phyloP scores from a whole-genome alignment of 495 filamentous ascomycete species.

The Penicillium soppii region DNA sequence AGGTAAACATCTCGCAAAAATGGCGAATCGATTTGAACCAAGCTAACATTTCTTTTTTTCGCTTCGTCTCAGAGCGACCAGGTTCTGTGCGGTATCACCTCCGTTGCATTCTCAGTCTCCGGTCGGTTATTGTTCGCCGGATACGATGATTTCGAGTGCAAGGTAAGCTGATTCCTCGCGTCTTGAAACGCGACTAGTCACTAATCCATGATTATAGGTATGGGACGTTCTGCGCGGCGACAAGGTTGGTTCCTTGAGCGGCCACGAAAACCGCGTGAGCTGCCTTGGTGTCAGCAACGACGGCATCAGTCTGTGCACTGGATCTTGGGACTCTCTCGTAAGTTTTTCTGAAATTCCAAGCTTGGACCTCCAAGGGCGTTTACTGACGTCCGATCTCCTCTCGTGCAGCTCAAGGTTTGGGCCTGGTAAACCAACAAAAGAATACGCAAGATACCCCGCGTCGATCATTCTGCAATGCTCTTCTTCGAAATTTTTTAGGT shows the following conservation, averaged over 20 bases:
- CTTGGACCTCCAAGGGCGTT: neutral
- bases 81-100: slow-evolving; percentile 96
- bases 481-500: slow-evolving; percentile 38
- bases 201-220: slow-evolving; percentile 57
- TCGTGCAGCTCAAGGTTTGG: slow-evolving; percentile 79
- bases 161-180: slow-evolving; percentile 57
- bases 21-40: neutral
- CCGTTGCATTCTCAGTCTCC: slow-evolving; percentile 96
- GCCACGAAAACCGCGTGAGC: slow-evolving; percentile 98
- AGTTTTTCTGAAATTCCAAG: slow-evolving; percentile 33
- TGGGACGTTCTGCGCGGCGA: slow-evolving; percentile 98
- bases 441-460: slow-evolving; percentile 47
- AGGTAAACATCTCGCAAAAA: slow-evolving; percentile 52
- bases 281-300: slow-evolving; percentile 98
- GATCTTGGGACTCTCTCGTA: slow-evolving; percentile 99
- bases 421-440: slow-evolving; percentile 57
- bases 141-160: slow-evolving; percentile 99
- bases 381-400: slow-evolving; percentile 14
- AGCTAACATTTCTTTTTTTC: slow-evolving; percentile 13
- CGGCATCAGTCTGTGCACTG: slow-evolving; percentile 97
- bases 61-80: slow-evolving; percentile 76
- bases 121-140: slow-evolving; percentile 94
- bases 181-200: neutral
- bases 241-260: slow-evolving; percentile 92
- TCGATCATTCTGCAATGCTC: slow-evolving; percentile 45